Percentiles rank a stretch among this genome's conserved stretches.
phyloP scores from a whole-genome alignment of 208 protist species.

The Trichomonas gallinae region DNA sequence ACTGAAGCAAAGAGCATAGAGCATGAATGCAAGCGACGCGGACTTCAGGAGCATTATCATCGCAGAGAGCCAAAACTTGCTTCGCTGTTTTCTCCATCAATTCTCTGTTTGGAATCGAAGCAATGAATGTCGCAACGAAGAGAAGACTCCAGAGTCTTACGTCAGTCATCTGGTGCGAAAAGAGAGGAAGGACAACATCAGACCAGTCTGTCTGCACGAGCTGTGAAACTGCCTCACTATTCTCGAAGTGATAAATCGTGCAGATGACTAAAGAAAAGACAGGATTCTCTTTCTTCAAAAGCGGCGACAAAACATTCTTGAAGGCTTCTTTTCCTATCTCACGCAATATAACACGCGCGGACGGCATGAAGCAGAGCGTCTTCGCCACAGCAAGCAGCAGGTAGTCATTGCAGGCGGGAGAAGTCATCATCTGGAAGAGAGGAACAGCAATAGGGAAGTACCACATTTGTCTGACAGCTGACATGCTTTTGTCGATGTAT shows the following conservation, averaged over 20 bases:
- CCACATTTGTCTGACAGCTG: not conserved
- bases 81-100: not conserved
- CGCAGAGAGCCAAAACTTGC: not conserved
- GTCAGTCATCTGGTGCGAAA: not conserved
- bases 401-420: not conserved
- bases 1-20: not conserved
- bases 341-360: not conserved
- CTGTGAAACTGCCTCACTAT: not conserved
- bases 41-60: not conserved
- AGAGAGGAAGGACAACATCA: not conserved
- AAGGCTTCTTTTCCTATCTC: not conserved
- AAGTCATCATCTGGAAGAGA: not conserved
- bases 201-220: not conserved
- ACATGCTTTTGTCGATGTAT: not conserved
- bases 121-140: not conserved
- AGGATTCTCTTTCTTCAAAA: not conserved
- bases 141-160: not conserved
- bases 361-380: not conserved
- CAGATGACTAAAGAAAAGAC: not conserved
- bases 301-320: not conserved
- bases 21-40: not conserved
- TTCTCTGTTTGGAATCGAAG: not conserved
- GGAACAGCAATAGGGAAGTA: not conserved
- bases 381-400: not conserved
- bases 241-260: not conserved